These are phyloP conservation scores for Thalassiosira livingstoniorum DNA, from an alignment of 352 stramenopile species.

Conservation along the genomic window DNA sequence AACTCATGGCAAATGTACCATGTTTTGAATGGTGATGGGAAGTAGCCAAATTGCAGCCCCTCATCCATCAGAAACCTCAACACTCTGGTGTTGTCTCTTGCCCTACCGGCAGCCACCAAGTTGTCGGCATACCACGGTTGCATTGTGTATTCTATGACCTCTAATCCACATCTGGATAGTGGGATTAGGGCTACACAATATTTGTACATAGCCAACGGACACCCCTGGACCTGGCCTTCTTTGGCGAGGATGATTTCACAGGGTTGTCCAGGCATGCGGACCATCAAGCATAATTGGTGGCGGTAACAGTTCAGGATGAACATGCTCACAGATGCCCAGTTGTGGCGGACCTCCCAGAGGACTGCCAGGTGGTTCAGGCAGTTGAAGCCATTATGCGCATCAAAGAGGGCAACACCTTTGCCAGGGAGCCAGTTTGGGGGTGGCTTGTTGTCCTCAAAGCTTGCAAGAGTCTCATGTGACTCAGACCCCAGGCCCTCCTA, in stretches of 20 bases:
- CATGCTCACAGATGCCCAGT: not conserved
- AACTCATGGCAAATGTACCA: slow-evolving; percentile 7
- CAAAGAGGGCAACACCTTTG: slow-evolving; percentile 9
- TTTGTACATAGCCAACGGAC: slow-evolving; percentile 31
- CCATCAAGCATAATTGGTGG: not conserved
- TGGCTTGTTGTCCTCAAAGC: too few relatives aligned
- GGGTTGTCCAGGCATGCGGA: not conserved
- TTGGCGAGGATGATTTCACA: not conserved
- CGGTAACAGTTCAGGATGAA: slow-evolving; percentile 44
- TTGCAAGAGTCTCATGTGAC: too few relatives aligned
- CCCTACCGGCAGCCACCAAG: not conserved
- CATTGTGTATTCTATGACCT: not conserved
- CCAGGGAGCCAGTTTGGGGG: too few relatives aligned
- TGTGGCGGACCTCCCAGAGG: slow-evolving; percentile 14
- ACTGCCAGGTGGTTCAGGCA: slow-evolving; percentile 15
- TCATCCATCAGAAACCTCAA: slow-evolving; percentile 10
- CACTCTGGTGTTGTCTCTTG: not conserved
- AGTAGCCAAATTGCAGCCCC: slow-evolving; percentile 22
- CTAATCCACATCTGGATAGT: slow-evolving; percentile 9
- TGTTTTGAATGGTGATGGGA: slow-evolving; percentile 1
- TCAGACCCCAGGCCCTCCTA: too few relatives aligned
- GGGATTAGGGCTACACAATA: slow-evolving; percentile 44
- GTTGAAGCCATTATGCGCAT: slow-evolving; percentile 37
- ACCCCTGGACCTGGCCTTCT: slow-evolving; percentile 33
- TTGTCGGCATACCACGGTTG: slow-evolving; percentile 56